A percentile compares a stretch with the other conserved stretches of the same genome.
Evolutionary conservation across 768 basidiomycete species (phyloP).

Genomic region (Rhodosporidiobolus sp.): DNA sequence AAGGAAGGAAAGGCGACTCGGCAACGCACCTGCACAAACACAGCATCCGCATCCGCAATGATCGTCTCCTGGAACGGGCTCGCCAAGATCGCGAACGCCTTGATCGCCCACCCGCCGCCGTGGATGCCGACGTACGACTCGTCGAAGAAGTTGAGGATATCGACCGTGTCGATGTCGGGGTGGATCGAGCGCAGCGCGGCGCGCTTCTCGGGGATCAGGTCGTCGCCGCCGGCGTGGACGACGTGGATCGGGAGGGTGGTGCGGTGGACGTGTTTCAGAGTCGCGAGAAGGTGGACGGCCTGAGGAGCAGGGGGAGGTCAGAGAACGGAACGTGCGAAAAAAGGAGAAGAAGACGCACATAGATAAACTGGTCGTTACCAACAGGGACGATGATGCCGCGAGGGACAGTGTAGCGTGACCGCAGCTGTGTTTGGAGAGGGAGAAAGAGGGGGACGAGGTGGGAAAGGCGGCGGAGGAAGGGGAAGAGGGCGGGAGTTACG

Average conservation of each 20-base stretch:
- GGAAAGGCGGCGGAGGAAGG: no score
- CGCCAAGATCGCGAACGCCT: constrained; percentile 37
- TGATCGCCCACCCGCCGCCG: constrained; percentile 41
- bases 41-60: constrained; percentile 36
- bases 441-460: no score
- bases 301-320: neutral
- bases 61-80: constrained; percentile 31
- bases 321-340: no score
- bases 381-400: constrained; percentile 34
- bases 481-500: no score
- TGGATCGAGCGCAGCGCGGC: constrained; percentile 30
- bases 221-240: constrained; percentile 36
- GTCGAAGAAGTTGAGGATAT: constrained; percentile 35
- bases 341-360: neutral
- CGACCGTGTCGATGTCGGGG: constrained; percentile 31
- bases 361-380: constrained; percentile 37
- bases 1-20: no score
- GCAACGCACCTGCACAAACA: constrained; percentile 28
- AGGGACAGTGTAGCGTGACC: neutral
- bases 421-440: neutral
- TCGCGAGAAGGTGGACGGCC: constrained; percentile 36
- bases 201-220: constrained; percentile 30
- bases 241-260: constrained; percentile 36
- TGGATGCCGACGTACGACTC: constrained; percentile 35
- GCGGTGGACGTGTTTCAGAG: constrained; percentile 39